Evolutionary conservation across 2,329 filamentous ascomycete species (phyloP).

Genomic region (Westerdykella aurantiaca): DNA sequence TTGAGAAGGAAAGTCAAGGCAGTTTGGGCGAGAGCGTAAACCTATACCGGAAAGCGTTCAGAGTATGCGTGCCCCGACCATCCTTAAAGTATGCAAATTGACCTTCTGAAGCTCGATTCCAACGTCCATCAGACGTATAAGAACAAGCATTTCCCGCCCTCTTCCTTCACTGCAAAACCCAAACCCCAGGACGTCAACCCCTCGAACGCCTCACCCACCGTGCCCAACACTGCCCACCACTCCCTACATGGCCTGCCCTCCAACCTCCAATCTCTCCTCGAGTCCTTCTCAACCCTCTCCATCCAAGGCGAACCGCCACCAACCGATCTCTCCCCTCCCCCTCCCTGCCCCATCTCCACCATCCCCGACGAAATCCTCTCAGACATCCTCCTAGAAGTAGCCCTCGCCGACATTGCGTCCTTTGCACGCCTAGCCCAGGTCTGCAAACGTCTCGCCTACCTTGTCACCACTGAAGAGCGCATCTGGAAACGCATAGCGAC

Average conservation of each 20-base stretch:
- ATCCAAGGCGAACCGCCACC: conserved; percentile 64
- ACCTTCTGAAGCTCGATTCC: conserved; percentile 62
- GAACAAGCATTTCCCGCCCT: conserved; percentile 79
- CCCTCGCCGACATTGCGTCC: conserved; percentile 66
- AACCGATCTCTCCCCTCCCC: conserved; percentile 65
- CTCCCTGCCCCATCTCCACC: conserved; percentile 70
- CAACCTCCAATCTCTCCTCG: conserved; percentile 63
- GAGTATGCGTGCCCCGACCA: conserved; percentile 48
- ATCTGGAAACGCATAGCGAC: conserved; percentile 78
- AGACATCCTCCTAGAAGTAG: conserved; percentile 69
- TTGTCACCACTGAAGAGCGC: conserved; percentile 74
- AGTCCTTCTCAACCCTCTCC: conserved; percentile 63
- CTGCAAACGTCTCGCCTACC: conserved; percentile 80
- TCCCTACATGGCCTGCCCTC: conserved; percentile 52
- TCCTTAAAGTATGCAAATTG: background rate
- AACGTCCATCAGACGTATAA: conserved; percentile 81
- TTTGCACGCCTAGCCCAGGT: conserved; percentile 72
- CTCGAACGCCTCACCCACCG: conserved; percentile 48
- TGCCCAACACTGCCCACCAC: conserved; percentile 52
- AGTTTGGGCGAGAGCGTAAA: conserved; percentile 82
- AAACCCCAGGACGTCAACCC: conserved; percentile 36
- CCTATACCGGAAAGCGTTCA: conserved; percentile 85
- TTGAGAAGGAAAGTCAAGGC: conserved; percentile 79
- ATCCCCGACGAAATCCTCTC: conserved; percentile 80
- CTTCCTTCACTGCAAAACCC: conserved; percentile 42